Evolutionary conservation across 768 basidiomycete genomes (phyloP), one percentile per base, ranked within the genome.

Genomic region (Leucocoprinus leucothites): DNA sequence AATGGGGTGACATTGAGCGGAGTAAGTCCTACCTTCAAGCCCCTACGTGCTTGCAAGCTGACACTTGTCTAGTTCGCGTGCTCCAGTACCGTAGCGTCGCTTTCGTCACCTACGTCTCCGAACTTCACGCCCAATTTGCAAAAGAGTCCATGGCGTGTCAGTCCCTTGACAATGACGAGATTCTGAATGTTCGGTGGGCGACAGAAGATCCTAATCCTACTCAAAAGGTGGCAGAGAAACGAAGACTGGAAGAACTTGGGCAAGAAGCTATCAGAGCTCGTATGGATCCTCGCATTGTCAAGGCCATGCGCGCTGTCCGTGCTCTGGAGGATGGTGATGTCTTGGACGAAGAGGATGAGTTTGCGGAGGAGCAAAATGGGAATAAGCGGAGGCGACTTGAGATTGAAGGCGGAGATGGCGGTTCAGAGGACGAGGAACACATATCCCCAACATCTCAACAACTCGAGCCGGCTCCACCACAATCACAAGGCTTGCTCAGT

Each of bases 81-180:
- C 76, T 98, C 22, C 91, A 96, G 69, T 91, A 93, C 72, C 88
- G 96, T 54, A 91, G 91, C 47, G 94, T 98, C 52, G 97, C 94
- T 0, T 99, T 99, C 72, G 95, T 99, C 49, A 98, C 96, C 2
- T 98, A 98, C 71, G 81, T 85, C 42, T 81, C 81, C 22, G 96
- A 99, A 67, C 66, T 89, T 47, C 74, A 85, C 62, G 97, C 92
- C 3, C 91, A 94, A 64, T 99, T 99, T 67, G 97, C 97, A 16
- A 97, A 97, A 67, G 97, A 99, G 69, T 85, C 96, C 0, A 99
- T 99, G 97, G 93, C 96, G 14, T 95, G 95, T 70, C 97, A 99
- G 71, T 94, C 91, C 16, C 78, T 98, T 60, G 97, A 98, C 67
- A 90, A 93, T 63, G 95, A 97, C 67, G 97, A 99, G 65, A 94